These are phyloP conservation scores for Yarrowia sp. DNA, from an alignment of 805 yeast genomes.

Conservation along the genomic window DNA sequence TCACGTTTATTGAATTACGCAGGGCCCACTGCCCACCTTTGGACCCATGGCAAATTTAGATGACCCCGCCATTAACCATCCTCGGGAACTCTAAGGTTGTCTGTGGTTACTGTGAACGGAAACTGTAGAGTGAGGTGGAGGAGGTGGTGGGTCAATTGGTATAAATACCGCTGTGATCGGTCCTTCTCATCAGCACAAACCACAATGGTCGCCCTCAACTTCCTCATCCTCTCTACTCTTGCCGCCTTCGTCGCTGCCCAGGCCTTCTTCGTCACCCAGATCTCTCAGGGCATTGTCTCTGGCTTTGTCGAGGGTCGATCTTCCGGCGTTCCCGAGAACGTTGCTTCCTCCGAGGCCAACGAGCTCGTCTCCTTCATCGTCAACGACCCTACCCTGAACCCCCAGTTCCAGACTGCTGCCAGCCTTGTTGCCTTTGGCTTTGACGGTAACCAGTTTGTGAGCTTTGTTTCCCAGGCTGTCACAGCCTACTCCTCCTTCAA, in stretches of 20 bases:
- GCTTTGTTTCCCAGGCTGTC: constrained; percentile 29
- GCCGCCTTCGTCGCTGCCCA: constrained; percentile 28
- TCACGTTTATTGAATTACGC: neutral
- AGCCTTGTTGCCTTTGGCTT: neutral
- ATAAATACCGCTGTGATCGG: neutral
- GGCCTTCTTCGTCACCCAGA: constrained; percentile 13
- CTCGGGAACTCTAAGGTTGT: neutral
- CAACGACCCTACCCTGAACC: constrained; percentile 29
- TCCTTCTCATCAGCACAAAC: neutral
- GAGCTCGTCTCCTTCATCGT: constrained; percentile 29
- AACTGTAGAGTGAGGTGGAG: neutral
- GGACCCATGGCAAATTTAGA: neutral
- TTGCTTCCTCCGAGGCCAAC: constrained; percentile 32
- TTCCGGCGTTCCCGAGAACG: constrained; percentile 27
- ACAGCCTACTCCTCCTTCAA: constrained; percentile 29
- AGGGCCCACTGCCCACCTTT: constrained; percentile 20
- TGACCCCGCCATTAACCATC: no score
- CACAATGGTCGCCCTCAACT: constrained; percentile 34
- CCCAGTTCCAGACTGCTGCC: constrained; percentile 28
- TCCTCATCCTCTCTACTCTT: constrained; percentile 30
- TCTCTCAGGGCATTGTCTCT: constrained; percentile 20
- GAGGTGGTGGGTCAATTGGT: neutral
- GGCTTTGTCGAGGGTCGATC: constrained; percentile 24
- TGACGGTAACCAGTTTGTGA: constrained; percentile 23
- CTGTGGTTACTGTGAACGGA: no score